Evolutionary conservation across 1,139 yeast genomes (phyloP).

Genomic region (Geotrichum australiense): DNA sequence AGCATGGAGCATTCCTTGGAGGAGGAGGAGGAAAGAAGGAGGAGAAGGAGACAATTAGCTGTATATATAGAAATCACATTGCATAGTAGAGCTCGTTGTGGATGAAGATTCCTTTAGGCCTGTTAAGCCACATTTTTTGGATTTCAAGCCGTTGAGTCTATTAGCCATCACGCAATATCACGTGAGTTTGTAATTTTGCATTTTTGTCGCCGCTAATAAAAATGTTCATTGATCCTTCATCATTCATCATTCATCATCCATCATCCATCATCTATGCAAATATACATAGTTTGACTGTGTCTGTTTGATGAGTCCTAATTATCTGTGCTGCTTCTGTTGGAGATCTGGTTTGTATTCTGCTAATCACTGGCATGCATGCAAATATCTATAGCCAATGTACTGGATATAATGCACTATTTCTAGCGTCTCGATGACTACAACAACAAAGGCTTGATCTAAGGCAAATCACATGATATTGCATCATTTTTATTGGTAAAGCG

Average conservation of each 20-base stretch:
- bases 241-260: constrained; percentile 19
- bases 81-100: background rate
- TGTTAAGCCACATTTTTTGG: constrained; percentile 13
- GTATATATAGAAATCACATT: background rate
- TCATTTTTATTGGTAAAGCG: too few relatives aligned
- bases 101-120: background rate
- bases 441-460: background rate
- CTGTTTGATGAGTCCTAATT: too few relatives aligned
- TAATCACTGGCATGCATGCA: too few relatives aligned
- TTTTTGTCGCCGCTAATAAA: constrained; percentile 77
- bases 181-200: too few relatives aligned
- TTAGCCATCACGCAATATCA: constrained; percentile 13
- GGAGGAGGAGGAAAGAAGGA: background rate
- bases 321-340: too few relatives aligned
- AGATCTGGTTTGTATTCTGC: too few relatives aligned
- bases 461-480: constrained; percentile 2
- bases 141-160: too few relatives aligned
- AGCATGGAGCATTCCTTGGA: background rate
- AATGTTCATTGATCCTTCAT: constrained; percentile 67
- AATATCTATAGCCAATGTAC: background rate
- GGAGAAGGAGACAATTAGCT: background rate
- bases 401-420: too few relatives aligned
- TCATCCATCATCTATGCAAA: too few relatives aligned
- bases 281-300: too few relatives aligned
- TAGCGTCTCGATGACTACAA: too few relatives aligned